Percentiles rank a stretch among this genome's conserved stretches.
Evolutionary conservation across 495 filamentous ascomycete species (phyloP).

Genomic region (Pseudomonodictys pantanalensis): DNA sequence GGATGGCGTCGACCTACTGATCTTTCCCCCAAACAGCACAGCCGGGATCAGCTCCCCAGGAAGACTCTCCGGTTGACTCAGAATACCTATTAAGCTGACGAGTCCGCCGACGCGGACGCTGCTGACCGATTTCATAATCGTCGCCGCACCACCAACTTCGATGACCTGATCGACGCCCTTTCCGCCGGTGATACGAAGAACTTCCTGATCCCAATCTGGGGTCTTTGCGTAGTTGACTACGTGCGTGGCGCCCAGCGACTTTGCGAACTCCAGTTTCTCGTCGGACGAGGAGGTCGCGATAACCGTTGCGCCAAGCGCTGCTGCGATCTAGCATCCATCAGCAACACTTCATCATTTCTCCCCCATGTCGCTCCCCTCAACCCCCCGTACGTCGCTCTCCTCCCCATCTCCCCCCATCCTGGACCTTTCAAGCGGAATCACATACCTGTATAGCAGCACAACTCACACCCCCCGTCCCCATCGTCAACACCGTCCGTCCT

Average conservation of each 20-base stretch:
- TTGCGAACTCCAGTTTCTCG: conserved; percentile 33
- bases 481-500: conserved; percentile 35
- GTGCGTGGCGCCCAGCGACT: conserved; percentile 30
- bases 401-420: too few relatives aligned
- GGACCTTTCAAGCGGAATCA: neutral
- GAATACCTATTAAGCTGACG: conserved; percentile 16
- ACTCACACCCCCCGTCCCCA: conserved; percentile 44
- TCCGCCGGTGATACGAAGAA: conserved; percentile 36
- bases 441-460: conserved; percentile 33
- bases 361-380: too few relatives aligned
- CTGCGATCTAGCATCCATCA: conserved; percentile 26
- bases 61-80: neutral
- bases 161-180: conserved; percentile 32
- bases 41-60: neutral
- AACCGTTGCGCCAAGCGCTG: conserved; percentile 34
- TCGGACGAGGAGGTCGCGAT: conserved; percentile 40
- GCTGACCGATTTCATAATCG: conserved; percentile 9
- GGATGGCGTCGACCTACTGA: conserved; percentile 1
- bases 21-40: conserved; percentile 12
- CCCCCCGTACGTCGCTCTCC: too few relatives aligned
- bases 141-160: conserved; percentile 19
- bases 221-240: conserved; percentile 40
- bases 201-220: conserved; percentile 39
- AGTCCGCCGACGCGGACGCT: conserved; percentile 3
- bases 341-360: neutral